These are phyloP conservation scores for Spinacia oleracea DNA, from an alignment of 179 eudicot genomes.

Conservation along the genomic window DNA sequence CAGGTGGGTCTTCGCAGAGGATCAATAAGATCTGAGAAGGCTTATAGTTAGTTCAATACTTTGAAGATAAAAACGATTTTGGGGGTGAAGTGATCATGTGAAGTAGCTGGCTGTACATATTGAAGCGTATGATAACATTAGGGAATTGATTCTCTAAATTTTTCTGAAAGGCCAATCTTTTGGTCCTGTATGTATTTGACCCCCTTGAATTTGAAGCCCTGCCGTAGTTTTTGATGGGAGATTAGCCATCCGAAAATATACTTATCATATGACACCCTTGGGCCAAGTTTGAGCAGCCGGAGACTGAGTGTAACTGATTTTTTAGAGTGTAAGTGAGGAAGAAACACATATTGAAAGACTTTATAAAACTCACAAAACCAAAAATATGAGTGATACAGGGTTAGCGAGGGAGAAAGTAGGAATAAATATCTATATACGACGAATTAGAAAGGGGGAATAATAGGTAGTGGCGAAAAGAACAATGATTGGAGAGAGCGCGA, in stretches of 20 bases:
- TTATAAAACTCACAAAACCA: no score
- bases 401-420: no score
- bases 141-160: background rate
- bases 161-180: background rate
- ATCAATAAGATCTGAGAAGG: background rate
- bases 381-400: no score
- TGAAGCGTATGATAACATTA: background rate
- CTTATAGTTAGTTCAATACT: no score
- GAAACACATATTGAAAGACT: no score
- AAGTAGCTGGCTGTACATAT: background rate
- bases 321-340: no score
- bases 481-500: no score
- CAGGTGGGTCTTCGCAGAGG: background rate
- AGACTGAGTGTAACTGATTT: no score
- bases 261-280: background rate
- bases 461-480: no score
- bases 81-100: background rate
- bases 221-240: background rate
- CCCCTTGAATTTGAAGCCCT: background rate
- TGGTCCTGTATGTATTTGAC: background rate
- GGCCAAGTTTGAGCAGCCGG: background rate
- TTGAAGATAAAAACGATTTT: background rate
- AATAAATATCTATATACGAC: no score
- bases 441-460: no score
- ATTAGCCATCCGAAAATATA: background rate